Conservation (phyloP, 73 alveolate genomes). For the Symbiodinium natans region DNA sequence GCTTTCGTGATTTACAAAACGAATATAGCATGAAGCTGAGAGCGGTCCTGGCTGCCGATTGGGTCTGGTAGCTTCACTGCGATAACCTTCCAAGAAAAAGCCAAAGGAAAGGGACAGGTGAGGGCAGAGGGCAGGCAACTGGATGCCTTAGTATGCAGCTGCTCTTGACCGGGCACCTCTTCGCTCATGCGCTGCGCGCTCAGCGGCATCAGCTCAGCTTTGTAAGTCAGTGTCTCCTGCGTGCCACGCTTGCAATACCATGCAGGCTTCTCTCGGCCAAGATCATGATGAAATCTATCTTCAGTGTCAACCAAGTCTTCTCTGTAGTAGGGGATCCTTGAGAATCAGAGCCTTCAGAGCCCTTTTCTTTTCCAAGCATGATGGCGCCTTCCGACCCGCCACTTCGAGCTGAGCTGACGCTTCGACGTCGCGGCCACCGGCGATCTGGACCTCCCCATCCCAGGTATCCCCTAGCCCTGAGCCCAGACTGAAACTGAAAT, state of each 20-base stretch:
- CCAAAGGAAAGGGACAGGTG: neutral
- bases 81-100: conserved; percentile 1
- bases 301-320: too few relatives aligned
- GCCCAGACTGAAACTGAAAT: neutral
- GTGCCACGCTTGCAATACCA: too few relatives aligned
- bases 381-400: conserved; percentile 36
- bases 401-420: conserved; percentile 82
- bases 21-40: too few relatives aligned
- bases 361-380: too few relatives aligned
- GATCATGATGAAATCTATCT: too few relatives aligned
- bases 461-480: neutral
- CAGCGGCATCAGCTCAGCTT: conserved; percentile 87
- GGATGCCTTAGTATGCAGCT: neutral
- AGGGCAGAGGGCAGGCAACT: neutral
- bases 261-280: too few relatives aligned
- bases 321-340: too few relatives aligned
- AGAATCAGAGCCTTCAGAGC: too few relatives aligned
- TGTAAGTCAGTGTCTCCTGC: conserved; percentile 85
- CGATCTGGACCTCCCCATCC: conserved; percentile 55
- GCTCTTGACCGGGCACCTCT: too few relatives aligned
- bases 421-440: conserved; percentile 75
- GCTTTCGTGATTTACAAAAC: too few relatives aligned
- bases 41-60: conserved; percentile 46
- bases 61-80: conserved; percentile 65
- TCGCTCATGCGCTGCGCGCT: conserved; percentile 84